Conservation (phyloP, 2,329 filamentous ascomycete genomes). For the Cryphonectria japonica region DNA sequence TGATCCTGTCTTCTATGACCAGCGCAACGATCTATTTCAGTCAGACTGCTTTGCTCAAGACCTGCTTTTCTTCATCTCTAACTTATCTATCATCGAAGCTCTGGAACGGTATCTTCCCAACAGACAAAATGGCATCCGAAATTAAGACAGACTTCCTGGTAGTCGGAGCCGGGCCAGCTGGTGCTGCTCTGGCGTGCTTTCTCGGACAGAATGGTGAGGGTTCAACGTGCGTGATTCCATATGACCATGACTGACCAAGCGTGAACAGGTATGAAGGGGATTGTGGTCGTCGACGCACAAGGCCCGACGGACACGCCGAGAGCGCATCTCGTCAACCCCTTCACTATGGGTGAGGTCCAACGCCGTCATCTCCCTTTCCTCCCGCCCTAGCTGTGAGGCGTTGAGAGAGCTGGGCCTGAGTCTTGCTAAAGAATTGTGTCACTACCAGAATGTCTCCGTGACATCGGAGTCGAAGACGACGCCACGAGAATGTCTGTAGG, state of each 20-base stretch:
- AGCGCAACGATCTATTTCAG: neutral
- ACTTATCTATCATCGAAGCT: neutral
- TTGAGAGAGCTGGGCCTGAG: neutral
- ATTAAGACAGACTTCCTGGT: conserved; percentile 29
- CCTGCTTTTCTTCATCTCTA: neutral
- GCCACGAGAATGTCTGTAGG: conserved; percentile 36
- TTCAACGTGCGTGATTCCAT: neutral
- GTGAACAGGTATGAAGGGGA: conserved; percentile 19
- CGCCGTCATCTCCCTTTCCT: neutral
- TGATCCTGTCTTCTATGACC: neutral
- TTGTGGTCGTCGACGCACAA: conserved; percentile 15
- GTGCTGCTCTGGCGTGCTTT: conserved; percentile 22
- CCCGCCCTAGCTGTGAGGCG: neutral
- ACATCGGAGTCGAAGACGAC: conserved; percentile 42
- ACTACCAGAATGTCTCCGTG: conserved; percentile 43
- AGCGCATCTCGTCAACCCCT: conserved; percentile 27
- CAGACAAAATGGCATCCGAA: conserved; percentile 5
- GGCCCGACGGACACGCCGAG: conserved; percentile 26
- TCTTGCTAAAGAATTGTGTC: neutral
- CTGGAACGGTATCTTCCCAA: neutral
- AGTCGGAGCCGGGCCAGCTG: conserved; percentile 23
- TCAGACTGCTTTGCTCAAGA: neutral
- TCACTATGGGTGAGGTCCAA: conserved; percentile 16
- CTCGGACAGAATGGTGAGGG: conserved; percentile 25
- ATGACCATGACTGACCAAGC: neutral